Conservation (phyloP, 441 rosid genomes). For the Populus hybrid region DNA sequence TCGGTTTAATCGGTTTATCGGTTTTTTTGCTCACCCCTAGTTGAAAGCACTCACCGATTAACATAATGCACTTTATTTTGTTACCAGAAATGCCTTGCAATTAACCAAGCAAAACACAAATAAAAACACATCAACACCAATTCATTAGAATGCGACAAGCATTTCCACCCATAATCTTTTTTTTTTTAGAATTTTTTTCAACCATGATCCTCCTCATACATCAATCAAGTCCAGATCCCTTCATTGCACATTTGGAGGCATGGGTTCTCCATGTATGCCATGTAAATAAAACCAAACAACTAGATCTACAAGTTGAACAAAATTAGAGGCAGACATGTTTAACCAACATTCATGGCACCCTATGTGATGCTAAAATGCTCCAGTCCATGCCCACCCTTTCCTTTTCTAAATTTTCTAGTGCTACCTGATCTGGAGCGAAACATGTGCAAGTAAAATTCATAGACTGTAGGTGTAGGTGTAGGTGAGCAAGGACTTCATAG, state of each 20-base stretch:
- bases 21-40: too few species aligned
- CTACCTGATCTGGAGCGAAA: neutral
- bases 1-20: too few species aligned
- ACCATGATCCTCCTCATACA: neutral
- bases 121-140: neutral
- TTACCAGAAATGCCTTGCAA: neutral
- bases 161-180: neutral
- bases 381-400: neutral
- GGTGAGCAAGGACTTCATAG: neutral
- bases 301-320: neutral
- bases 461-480: neutral
- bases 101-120: too few species aligned
- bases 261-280: neutral
- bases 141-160: neutral
- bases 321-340: neutral
- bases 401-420: neutral
- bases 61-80: neutral
- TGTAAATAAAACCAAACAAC: neutral
- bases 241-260: neutral
- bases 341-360: neutral
- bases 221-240: neutral
- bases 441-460: neutral
- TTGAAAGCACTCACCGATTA: neutral
- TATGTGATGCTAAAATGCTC: neutral
- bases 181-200: too few species aligned